phyloP scores from a whole-genome alignment of 345 rosid genomes.

The Acer yangbiense region DNA sequence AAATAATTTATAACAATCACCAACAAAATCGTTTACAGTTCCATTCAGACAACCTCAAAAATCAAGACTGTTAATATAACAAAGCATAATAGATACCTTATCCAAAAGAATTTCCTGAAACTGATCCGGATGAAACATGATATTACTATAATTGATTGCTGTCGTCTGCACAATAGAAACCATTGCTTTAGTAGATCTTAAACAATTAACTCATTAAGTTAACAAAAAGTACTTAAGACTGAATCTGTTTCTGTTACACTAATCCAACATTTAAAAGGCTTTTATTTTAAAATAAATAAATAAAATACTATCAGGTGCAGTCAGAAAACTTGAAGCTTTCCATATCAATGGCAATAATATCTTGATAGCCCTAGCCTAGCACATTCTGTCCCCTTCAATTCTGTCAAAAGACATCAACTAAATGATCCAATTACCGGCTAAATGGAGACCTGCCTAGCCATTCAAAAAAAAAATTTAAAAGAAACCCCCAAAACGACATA shows the following conservation, averaged over 20 bases:
- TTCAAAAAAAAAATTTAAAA: too few species aligned
- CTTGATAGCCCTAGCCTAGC: background rate
- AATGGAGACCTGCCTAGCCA: background rate
- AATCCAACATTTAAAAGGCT: conserved; percentile 3
- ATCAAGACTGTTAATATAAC: background rate
- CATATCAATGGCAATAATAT: background rate
- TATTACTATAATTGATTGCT: conserved; percentile 50
- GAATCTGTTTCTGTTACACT: background rate
- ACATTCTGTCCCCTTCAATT: background rate
- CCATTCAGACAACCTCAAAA: background rate
- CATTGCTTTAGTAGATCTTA: background rate
- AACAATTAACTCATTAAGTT: background rate
- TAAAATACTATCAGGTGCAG: background rate
- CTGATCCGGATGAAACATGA: conserved; percentile 50
- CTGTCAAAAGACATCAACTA: background rate
- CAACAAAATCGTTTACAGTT: background rate
- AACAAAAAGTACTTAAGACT: background rate
- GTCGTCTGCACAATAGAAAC: conserved; percentile 56
- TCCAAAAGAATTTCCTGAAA: conserved; percentile 89
- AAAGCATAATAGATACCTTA: conserved; percentile 50
- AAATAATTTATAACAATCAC: background rate
- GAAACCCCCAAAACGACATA: too few species aligned
- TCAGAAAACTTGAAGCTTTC: background rate
- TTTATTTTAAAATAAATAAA: background rate
- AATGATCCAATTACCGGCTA: background rate